Conservation (phyloP, 805 yeast species). For the Candida methanosorbosa region DNA sequence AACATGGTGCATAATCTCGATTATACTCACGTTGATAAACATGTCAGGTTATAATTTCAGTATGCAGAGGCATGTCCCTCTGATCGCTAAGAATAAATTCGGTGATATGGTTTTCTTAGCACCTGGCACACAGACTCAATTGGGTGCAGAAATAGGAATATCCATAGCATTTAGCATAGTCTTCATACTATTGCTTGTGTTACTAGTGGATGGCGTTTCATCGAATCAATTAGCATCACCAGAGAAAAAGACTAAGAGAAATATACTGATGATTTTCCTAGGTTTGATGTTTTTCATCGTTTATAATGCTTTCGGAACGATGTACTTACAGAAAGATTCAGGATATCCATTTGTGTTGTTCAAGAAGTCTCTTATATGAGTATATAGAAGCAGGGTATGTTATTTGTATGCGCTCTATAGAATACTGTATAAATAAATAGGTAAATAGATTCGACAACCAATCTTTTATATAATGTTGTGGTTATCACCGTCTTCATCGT, state of each 20-base stretch:
- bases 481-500: too few relatives aligned
- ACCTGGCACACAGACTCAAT: constrained; percentile 61
- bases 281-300: constrained; percentile 24
- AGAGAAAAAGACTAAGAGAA: constrained; percentile 1
- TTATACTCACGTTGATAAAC: constrained; percentile 33
- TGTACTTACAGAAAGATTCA: constrained; percentile 36
- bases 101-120: constrained; percentile 41
- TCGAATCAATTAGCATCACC: not conserved
- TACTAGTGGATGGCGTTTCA: constrained; percentile 23
- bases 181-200: constrained; percentile 33
- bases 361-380: too few relatives aligned
- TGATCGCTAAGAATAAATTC: constrained; percentile 43
- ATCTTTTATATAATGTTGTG: too few relatives aligned
- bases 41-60: constrained; percentile 62
- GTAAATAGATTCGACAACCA: too few relatives aligned
- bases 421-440: too few relatives aligned
- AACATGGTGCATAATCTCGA: constrained; percentile 20
- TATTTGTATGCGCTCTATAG: too few relatives aligned
- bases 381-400: too few relatives aligned
- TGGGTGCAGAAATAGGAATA: constrained; percentile 57
- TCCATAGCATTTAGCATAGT: constrained; percentile 41
- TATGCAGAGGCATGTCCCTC: constrained; percentile 51
- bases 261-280: constrained; percentile 13
- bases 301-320: constrained; percentile 34
- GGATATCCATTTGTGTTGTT: constrained; percentile 36